Evolutionary conservation across 106 monocot genomes (phyloP).

Genomic region (Allium sativum): DNA sequence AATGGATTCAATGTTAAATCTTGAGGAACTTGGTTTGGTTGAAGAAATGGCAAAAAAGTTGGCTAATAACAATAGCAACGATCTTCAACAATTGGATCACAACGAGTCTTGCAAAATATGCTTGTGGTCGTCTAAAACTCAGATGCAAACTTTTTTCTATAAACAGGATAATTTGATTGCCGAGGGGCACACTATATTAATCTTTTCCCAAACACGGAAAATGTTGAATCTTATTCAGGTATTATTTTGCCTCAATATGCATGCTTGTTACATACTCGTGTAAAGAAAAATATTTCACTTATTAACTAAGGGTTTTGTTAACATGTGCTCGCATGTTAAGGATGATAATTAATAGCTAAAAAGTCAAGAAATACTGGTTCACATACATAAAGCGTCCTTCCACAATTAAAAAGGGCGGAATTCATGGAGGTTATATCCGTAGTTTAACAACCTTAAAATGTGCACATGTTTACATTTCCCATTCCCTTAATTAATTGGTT

Average conservation of each 20-base stretch:
- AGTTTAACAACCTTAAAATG: no score
- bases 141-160: constrained; percentile 2
- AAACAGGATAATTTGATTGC: constrained; percentile 64
- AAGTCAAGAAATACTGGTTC: no score
- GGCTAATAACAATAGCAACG: constrained; percentile 32
- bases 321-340: no score
- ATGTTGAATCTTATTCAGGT: constrained; percentile 96
- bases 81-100: constrained; percentile 33
- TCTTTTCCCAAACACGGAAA: constrained; percentile 97
- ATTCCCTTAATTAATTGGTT: no score
- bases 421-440: no score
- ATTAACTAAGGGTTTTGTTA: no score
- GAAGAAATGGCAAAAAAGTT: constrained; percentile 72
- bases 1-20: constrained; percentile 70
- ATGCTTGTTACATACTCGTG: neutral
- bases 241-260: neutral
- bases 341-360: no score
- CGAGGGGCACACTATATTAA: constrained; percentile 65
- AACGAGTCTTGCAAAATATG: constrained; percentile 81
- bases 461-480: no score
- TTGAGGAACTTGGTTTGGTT: constrained; percentile 60
- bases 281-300: no score
- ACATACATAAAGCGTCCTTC: no score
- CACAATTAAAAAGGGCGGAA: no score
- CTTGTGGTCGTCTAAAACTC: constrained; percentile 1